Conservation (phyloP, 345 rosid genomes). For the Dovyalis caffra region DNA sequence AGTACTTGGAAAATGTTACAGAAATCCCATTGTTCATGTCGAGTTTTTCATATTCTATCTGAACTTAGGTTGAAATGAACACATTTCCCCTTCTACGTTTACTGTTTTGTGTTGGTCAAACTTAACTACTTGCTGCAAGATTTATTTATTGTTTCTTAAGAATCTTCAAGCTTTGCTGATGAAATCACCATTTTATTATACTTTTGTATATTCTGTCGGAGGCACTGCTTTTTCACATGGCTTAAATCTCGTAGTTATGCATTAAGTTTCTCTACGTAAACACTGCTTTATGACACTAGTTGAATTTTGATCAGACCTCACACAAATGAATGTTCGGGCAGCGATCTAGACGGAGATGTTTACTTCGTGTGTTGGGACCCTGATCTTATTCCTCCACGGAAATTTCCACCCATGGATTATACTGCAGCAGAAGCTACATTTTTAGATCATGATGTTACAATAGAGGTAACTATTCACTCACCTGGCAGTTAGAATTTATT, state of each 20-base stretch:
- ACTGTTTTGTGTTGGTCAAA: neutral
- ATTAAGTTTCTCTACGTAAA: neutral
- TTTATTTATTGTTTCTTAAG: neutral
- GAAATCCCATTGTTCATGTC: neutral
- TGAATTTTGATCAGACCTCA: slow-evolving; percentile 28
- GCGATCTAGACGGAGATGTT: slow-evolving; percentile 42
- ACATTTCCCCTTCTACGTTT: neutral
- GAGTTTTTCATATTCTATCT: neutral
- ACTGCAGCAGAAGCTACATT: slow-evolving; percentile 4
- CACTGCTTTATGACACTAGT: neutral
- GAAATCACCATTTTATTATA: neutral
- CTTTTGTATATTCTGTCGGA: neutral
- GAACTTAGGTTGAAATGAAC: too few relatives aligned
- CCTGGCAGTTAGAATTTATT: neutral
- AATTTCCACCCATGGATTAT: slow-evolving; percentile 36
- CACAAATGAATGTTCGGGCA: slow-evolving; percentile 41
- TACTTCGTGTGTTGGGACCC: slow-evolving; percentile 44
- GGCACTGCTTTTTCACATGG: neutral
- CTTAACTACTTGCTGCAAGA: neutral
- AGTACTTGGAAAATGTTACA: neutral
- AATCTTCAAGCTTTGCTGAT: neutral
- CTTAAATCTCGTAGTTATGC: neutral
- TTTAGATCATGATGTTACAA: slow-evolving; percentile 30
- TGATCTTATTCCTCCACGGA: slow-evolving; percentile 29
- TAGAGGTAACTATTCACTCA: slow-evolving; percentile 28